Evolutionary conservation across 2,329 filamentous ascomycete species (phyloP), one percentile per base, ranked within the genome.

Genomic region (Alternaria conjuncta): DNA sequence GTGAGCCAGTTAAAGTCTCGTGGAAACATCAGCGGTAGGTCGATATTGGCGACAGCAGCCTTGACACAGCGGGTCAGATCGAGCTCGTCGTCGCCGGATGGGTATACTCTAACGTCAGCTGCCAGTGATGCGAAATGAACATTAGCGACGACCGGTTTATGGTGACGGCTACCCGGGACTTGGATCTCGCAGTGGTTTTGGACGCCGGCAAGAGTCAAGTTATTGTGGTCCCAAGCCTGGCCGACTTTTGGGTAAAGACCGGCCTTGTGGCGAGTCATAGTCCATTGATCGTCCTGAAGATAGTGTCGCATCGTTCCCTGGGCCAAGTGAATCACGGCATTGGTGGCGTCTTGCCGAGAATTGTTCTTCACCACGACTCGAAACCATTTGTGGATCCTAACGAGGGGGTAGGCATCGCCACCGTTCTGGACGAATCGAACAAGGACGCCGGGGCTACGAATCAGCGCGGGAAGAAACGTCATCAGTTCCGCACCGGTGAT

Each of bases 401-500:
- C 8, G 18, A 51, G 6, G 32, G 49, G 20, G 8, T 36, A 20
- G 30, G 49, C 49, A 23, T 51, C 49, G 21, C 18, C 49, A 5
- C 49, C 49, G 5, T 51, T 36, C 28, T 51, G 8, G 28, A 51
- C 9, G 20, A 51, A 36, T 15, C 49, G 49, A 32, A 4, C 30
- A 18, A 51, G 49, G 2, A 51, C 18, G 28, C 49, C 49, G 6
- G 49, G 49, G 20, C 26, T 12, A 6, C 49, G 49, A 6, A 36
- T 20, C 18, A 51, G 49, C 49, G 30, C 49, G 12, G 49, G 49
- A 51, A 51, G 49, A 23, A 51, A 65, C 8, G 55, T 30, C 12
- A 60, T 15, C 23, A 65, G 47, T 51, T 67, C 61, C 23, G 36
- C 54, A 9, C 53, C 55, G 18, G 66, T 68, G 9, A 68, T 55